Evolutionary conservation across 495 filamentous ascomycete species (phyloP).

Genomic region (Daldinia concentrica): DNA sequence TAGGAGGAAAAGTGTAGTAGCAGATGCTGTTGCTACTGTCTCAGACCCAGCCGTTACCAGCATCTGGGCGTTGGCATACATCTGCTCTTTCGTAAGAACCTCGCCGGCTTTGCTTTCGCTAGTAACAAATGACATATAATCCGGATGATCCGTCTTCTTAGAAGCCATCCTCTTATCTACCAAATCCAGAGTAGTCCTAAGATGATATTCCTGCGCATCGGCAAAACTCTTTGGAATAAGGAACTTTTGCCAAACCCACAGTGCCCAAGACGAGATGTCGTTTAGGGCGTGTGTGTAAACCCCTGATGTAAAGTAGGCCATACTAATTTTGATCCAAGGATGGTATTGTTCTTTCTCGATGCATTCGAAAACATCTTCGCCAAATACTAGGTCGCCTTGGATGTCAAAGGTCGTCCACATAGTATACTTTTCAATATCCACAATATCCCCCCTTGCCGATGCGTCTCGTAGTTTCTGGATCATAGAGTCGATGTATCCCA

Average conservation of each 20-base stretch:
- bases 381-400: conserved; percentile 69
- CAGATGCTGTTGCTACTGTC: conserved; percentile 61
- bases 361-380: conserved; percentile 62
- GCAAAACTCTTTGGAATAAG: conserved; percentile 18
- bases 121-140: conserved; percentile 54
- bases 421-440: conserved; percentile 60
- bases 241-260: conserved; percentile 33
- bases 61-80: conserved; percentile 46
- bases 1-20: conserved; percentile 53
- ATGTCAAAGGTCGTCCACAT: conserved; percentile 69
- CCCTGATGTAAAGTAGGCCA: conserved; percentile 30
- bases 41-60: conserved; percentile 58
- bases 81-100: conserved; percentile 41
- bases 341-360: conserved; percentile 48
- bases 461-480: conserved; percentile 50
- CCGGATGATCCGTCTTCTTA: conserved; percentile 28
- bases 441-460: conserved; percentile 18
- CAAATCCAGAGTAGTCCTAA: conserved; percentile 29
- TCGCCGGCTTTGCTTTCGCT: conserved; percentile 31
- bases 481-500: conserved; percentile 54
- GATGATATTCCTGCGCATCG: conserved; percentile 17
- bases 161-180: conserved; percentile 39
- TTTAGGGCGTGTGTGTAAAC: conserved; percentile 39
- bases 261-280: conserved; percentile 33
- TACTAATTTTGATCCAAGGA: conserved; percentile 48